phyloP scores from a whole-genome alignment of 2,329 filamentous ascomycete species.

The Emmonsiellopsis sp. region DNA sequence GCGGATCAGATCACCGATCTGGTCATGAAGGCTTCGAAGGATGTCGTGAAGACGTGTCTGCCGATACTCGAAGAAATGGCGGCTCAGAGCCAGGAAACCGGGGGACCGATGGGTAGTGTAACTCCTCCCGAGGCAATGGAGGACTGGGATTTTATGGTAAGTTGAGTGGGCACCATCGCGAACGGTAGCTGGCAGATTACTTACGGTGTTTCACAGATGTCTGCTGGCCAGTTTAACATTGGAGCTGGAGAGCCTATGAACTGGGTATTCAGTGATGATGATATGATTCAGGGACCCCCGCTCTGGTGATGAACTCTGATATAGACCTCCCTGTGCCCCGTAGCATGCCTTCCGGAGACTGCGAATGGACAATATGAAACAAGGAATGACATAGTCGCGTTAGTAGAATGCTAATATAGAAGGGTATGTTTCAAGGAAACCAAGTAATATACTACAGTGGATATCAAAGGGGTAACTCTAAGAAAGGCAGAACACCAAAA shows the following conservation, averaged over 20 bases:
- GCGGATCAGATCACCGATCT: constrained; percentile 25
- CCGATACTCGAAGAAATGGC: constrained; percentile 17
- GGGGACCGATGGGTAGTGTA: constrained; percentile 10
- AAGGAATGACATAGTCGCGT: no score
- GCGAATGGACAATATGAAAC: no score
- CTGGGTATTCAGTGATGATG: constrained; percentile 10
- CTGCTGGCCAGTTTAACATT: constrained; percentile 19
- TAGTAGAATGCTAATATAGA: no score
- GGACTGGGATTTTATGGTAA: constrained; percentile 38
- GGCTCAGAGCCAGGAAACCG: constrained; percentile 5
- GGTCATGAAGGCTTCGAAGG: constrained; percentile 31
- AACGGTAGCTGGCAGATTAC: background rate
- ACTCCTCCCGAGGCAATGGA: constrained; percentile 21
- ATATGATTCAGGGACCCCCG: background rate
- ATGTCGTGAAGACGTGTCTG: constrained; percentile 18
- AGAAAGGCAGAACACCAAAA: no score
- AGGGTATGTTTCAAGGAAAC: no score
- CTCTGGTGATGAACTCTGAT: background rate
- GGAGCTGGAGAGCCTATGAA: constrained; percentile 12
- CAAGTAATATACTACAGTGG: no score
- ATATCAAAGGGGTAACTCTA: no score
- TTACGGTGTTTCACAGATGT: constrained; percentile 15
- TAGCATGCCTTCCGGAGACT: no score
- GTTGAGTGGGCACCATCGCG: constrained; percentile 6
- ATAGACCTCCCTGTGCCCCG: no score